A percentile compares a stretch with the other conserved stretches of the same genome.
phyloP scores from a whole-genome alignment of 2,329 filamentous ascomycete genomes.

The Hymenoscyphus fraxineus region DNA sequence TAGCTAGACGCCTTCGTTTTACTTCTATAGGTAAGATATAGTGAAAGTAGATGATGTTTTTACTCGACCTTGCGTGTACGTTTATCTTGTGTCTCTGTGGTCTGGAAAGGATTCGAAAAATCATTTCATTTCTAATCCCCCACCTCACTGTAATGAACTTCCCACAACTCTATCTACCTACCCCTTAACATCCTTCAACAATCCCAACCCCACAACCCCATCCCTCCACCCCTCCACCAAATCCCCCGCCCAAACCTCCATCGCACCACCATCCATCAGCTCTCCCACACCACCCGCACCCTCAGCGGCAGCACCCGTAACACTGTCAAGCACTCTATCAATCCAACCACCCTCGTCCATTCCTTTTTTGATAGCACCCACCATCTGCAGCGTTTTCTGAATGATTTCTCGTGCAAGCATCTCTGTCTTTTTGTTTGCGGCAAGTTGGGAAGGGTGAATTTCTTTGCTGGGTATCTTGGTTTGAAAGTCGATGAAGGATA shows the following conservation, averaged over 20 bases:
- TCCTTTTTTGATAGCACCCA: constrained; percentile 25
- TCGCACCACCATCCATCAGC: constrained; percentile 29
- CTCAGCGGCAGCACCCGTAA: constrained; percentile 8
- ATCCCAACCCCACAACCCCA: constrained; percentile 29
- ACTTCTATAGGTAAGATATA: too few species aligned
- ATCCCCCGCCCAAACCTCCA: constrained; percentile 35
- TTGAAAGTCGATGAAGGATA: constrained; percentile 24
- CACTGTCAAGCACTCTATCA: constrained; percentile 30
- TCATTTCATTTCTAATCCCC: too few species aligned
- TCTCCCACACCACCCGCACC: constrained; percentile 21
- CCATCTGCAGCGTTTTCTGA: constrained; percentile 22
- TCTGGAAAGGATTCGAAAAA: too few species aligned
- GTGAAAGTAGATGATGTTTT: too few species aligned
- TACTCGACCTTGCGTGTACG: too few species aligned
- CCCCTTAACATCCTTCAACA: constrained; percentile 16
- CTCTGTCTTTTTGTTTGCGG: constrained; percentile 14
- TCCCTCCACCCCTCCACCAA: constrained; percentile 35
- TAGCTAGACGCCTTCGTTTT: too few species aligned
- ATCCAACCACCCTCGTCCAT: constrained; percentile 36
- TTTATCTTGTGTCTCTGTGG: too few species aligned
- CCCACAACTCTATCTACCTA: not conserved
- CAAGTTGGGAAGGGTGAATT: constrained; percentile 19
- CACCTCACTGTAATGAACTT: too few species aligned
- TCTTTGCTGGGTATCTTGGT: constrained; percentile 15
- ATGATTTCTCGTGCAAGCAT: constrained; percentile 19